Evolutionary conservation across 176 grass and related monocot genomes (phyloP), one percentile per base, ranked within the genome.

Genomic region (Zoysia pacifica): DNA sequence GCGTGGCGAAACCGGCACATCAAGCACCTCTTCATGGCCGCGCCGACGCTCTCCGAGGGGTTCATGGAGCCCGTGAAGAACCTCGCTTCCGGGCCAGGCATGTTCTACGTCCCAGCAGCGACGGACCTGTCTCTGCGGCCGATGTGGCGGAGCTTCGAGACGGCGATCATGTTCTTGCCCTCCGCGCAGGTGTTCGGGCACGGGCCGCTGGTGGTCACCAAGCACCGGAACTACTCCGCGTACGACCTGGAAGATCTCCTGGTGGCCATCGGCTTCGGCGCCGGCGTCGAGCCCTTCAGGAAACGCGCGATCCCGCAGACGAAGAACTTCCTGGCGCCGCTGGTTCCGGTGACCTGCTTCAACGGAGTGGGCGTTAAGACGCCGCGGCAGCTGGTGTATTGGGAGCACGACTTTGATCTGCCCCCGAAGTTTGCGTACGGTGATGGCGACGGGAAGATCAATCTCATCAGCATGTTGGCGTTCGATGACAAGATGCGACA

Each of bases 81-180:
- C 67, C 4, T 49, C 3, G 68, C 19, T 0, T 35, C 68, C n/a
- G 68, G 68, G 5, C 10, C 68, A 2, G 4, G 49, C 45, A 48
- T 70, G 10, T 2, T 70, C 2, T 36, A 3, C 46, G 19, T 70
- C 19, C 68, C 68, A 3, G 36, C 45, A 6, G 6, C 68, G 0
- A 49, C 68, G 2, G 5, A 1, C 1, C 2, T 71, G 46, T 49
- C 68, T 7, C 5, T 7, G 19, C 12, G 47, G 45, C 19, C n/a
- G 2, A 50, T 71, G 68, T 71, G 68, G 46, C 6, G 68, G 68
- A 71, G 20, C 46, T 71, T 71, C 6, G 68, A 71, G 46, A 36
- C 5, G 11, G 20, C n/a, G 5, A 12, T 71, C 47, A 1, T 37
- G 2, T 7, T 7, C 47, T 7, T 71, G 1, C 68, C 68, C 2